A percentile compares a stretch with the other conserved stretches of the same genome.
These are phyloP conservation scores for Globisporangium rhizosaccharum DNA, from an alignment of 352 stramenopile genomes.

Conservation along the genomic window DNA sequence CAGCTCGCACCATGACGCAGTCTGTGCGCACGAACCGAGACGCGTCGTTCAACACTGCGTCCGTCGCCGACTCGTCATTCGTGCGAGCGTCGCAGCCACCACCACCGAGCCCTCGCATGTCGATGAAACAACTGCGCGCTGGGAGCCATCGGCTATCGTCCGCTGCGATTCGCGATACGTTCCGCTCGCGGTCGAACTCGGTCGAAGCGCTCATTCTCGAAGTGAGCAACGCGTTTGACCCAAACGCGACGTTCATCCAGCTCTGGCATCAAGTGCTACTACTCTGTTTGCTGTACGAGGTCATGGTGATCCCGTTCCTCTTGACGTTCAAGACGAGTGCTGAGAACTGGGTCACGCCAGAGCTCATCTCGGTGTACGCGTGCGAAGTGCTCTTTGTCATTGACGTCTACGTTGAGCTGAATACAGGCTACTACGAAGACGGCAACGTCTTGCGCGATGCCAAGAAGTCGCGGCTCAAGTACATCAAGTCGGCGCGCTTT, in stretches of 20 bases:
- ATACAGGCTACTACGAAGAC: constrained; percentile 70
- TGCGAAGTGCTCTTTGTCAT: constrained; percentile 54
- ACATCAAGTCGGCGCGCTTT: constrained; percentile 48
- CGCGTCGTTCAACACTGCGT: neutral
- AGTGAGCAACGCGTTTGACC: constrained; percentile 47
- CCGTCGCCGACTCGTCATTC: constrained; percentile 1
- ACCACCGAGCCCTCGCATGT: constrained; percentile 3
- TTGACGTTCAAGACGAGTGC: constrained; percentile 26
- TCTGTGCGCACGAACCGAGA: neutral
- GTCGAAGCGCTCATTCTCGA: constrained; percentile 45
- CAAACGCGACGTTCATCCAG: constrained; percentile 45
- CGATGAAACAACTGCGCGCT: constrained; percentile 1
- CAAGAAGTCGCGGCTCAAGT: constrained; percentile 48
- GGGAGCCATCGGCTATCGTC: constrained; percentile 5
- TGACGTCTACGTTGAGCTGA: constrained; percentile 66
- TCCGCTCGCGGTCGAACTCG: constrained; percentile 41
- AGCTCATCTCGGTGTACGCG: constrained; percentile 38
- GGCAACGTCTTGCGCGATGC: constrained; percentile 61
- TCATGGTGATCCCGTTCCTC: constrained; percentile 46
- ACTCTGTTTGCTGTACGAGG: constrained; percentile 44
- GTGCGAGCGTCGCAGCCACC: neutral
- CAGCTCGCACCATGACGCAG: too few species aligned
- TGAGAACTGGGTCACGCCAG: constrained; percentile 15
- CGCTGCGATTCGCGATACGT: constrained; percentile 16
- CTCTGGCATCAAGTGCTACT: constrained; percentile 60